Evolutionary conservation across 1,284 basidiomycete genomes (phyloP), one percentile per base, ranked within the genome.

Genomic region (Naganishia cerealis): DNA sequence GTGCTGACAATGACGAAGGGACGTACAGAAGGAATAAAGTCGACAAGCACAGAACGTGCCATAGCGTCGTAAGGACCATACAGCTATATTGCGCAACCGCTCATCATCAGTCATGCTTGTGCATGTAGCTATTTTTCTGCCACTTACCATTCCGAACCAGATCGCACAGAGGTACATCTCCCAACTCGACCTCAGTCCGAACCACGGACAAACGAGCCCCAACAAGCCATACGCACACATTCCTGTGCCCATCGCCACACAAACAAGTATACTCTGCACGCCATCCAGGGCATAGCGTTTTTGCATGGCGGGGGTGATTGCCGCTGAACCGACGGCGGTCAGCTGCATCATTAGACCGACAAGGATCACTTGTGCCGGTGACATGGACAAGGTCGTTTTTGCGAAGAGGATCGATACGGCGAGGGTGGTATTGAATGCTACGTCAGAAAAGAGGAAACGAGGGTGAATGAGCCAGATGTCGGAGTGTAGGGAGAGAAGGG

Each of bases 151-250:
- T 82, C 92, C 92, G 73, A 95, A 96, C 78, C 88, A 90, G 0
- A 88, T 83, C 0, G 91, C 89, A 3, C 94, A 82, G 0, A 81
- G 86, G 76, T 88, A 94, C 89, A 96, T 91, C 81, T 96, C 92
- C 0, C 83, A 86, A 12, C 86, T 86, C 0, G 87, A 89, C 8
- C 87, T 89, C 70, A 95, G 77, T 0, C 90, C 91, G 0, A 90
- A 88, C 54, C 90, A 86, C 2, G 78, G 77, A 29, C 39, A 48
- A 1, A 93, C 68, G 78, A 94, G 88, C 0, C 91, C 92, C 0
- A 93, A 79, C 74, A 88, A 91, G 0, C 91, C 91, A 73, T 93
- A 95, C 0, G 86, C 81, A 0, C 92, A 91, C n/a, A 94, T 85
- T 8, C 85, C 73, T 9, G 86, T 86, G 0, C 87, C 88, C 59